Evolutionary conservation across 768 basidiomycete genomes (phyloP).

Genomic region (Artomyces pyxidatus): DNA sequence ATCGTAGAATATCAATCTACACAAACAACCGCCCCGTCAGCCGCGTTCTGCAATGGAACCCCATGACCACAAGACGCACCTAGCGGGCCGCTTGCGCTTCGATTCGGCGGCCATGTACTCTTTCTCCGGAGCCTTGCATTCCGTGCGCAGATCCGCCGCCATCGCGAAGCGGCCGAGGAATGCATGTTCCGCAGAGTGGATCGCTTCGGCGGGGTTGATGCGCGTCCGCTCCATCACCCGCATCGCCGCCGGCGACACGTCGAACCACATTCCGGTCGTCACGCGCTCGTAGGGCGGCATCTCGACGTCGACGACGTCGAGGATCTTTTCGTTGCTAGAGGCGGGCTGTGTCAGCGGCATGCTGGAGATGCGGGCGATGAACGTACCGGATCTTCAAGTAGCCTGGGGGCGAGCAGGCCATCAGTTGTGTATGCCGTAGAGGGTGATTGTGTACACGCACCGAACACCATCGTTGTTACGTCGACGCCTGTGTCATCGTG

Average conservation of each 20-base stretch:
- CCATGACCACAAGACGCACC: slow-evolving; percentile 27
- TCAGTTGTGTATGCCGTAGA: too few species aligned
- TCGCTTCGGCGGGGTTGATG: slow-evolving; percentile 67
- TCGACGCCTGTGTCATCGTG: slow-evolving; percentile 40
- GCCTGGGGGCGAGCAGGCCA: slow-evolving; percentile 44
- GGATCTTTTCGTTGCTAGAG: slow-evolving; percentile 33
- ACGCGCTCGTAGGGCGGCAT: slow-evolving; percentile 71
- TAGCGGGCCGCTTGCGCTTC: slow-evolving; percentile 57
- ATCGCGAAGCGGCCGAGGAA: slow-evolving; percentile 71
- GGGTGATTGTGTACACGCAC: slow-evolving; percentile 29
- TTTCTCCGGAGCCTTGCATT: slow-evolving; percentile 76
- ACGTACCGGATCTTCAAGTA: slow-evolving; percentile 70
- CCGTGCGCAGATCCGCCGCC: slow-evolving; percentile 63
- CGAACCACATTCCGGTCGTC: slow-evolving; percentile 73
- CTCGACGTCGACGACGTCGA: slow-evolving; percentile 73
- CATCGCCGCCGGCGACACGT: slow-evolving; percentile 51
- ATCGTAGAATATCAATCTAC: slow-evolving; percentile 84
- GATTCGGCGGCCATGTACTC: slow-evolving; percentile 51
- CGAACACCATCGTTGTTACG: slow-evolving; percentile 65
- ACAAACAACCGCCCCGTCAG: too few species aligned
- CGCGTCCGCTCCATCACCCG: slow-evolving; percentile 42
- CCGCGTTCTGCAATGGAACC: not conserved
- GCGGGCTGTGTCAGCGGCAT: not conserved
- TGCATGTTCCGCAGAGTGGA: slow-evolving; percentile 82
- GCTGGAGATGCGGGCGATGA: not conserved